phyloP scores from a whole-genome alignment of 805 yeast species.

The Saturnispora dispora region DNA sequence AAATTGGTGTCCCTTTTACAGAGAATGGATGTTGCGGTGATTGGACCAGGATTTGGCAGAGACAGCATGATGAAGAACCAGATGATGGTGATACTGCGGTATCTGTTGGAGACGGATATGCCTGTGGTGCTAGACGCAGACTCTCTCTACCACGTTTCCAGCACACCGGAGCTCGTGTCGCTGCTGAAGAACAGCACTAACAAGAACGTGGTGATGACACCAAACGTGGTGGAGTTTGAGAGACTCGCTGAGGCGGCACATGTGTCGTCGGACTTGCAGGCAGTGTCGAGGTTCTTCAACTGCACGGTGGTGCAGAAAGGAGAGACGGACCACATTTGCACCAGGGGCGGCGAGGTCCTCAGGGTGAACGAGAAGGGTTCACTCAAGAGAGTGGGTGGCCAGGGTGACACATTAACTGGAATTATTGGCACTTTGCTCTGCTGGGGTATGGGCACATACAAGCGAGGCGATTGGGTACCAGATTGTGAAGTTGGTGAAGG shows the following conservation, averaged over 20 bases:
- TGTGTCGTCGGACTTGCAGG: constrained; percentile 25
- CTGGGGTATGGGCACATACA: constrained; percentile 80
- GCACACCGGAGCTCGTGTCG: constrained; percentile 38
- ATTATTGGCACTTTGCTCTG: constrained; percentile 72
- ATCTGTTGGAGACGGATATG: constrained; percentile 46
- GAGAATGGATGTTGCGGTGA: constrained; percentile 70
- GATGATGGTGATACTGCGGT: constrained; percentile 35
- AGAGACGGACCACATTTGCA: constrained; percentile 48
- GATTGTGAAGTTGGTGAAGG: constrained; percentile 19
- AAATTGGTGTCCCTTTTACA: constrained; percentile 47
- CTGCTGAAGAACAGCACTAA: constrained; percentile 34
- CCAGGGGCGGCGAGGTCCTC: constrained; percentile 34
- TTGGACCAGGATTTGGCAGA: constrained; percentile 94
- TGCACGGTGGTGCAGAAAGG: constrained; percentile 74
- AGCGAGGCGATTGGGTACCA: constrained; percentile 46
- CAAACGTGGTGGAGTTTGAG: constrained; percentile 78
- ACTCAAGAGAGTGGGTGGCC: constrained; percentile 83
- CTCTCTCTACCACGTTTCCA: constrained; percentile 59
- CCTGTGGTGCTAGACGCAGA: constrained; percentile 91
- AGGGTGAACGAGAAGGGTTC: constrained; percentile 49
- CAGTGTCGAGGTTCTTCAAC: constrained; percentile 41
- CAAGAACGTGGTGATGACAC: constrained; percentile 65
- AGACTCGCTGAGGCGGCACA: constrained; percentile 40
- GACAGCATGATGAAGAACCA: constrained; percentile 58
- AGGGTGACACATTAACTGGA: constrained; percentile 91